Evolutionary conservation across 345 rosid genomes (phyloP), one percentile per base, ranked within the genome.

Genomic region (Eutrema heterophyllum): DNA sequence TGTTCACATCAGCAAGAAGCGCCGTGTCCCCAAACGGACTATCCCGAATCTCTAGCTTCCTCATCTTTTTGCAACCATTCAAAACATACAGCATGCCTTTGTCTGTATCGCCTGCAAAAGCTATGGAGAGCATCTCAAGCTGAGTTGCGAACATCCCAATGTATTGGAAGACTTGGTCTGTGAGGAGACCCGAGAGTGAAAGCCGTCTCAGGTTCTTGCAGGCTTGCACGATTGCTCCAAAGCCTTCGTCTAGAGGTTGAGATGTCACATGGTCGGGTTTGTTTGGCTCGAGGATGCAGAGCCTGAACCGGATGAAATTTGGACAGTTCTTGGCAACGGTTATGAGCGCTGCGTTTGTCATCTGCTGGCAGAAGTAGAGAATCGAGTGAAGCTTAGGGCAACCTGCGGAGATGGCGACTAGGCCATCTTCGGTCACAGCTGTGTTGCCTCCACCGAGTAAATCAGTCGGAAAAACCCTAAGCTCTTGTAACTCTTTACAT

Each of bases 71-170:
- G 85, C 99, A 95, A 15, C 98, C 99, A 30, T 90, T 89, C 82
- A 95, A 74, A 46, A 95, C 89, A 58, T 87, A 85, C 11, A 79
- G 87, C 97, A 95, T 95, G 54, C 94, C 98, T 68, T 87, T 83
- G 85, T 95, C 96, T 2, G 86, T 84, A 45, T 88, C 76, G 50
- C 98, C 98, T 0, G 98, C 97, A 83, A 95, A 95, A 43, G 99
- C 99, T 74, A 95, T 77, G 0, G 98, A 92, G 35, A 95, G 91
- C 99, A 92, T 95, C 83, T 92, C 99, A 1, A 95, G 89, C 81
- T 90, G 15, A 58, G 87, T 72, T 84, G 88, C 99, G 2, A 84
- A 84, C 91, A 81, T 84, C 59, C 99, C 98, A 1, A 95, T 90
- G 81, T 95, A 92, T 39, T 79, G 84, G 77, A 95, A 95, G 68